These are phyloP conservation scores for Fusarium sp. DNA, from an alignment of 2,329 filamentous ascomycete genomes.

Conservation along the genomic window DNA sequence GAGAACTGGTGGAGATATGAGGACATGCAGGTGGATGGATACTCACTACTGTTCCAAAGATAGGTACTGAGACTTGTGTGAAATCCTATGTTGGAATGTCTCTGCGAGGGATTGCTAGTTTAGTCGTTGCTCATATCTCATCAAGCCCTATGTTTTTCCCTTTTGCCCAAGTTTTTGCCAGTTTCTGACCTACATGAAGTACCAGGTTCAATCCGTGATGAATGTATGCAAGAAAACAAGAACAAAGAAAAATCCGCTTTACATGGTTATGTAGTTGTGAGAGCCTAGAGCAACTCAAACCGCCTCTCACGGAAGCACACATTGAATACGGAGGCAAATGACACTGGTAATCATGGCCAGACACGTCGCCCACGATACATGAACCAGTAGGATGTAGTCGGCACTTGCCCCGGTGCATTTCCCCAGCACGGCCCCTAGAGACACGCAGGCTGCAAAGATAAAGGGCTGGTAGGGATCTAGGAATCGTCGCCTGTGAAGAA, in stretches of 20 bases:
- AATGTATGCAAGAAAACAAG: neutral
- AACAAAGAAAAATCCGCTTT: neutral
- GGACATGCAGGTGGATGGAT: neutral
- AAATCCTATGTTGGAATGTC: neutral
- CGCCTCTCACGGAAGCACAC: conserved; percentile 9
- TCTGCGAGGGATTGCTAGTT: neutral
- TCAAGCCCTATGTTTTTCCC: neutral
- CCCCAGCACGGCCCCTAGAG: conserved; percentile 29
- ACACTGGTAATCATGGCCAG: conserved; percentile 40
- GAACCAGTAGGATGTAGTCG: conserved; percentile 39
- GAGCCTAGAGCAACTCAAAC: neutral
- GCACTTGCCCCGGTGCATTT: conserved; percentile 33
- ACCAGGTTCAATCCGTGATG: neutral
- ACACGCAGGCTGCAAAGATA: conserved; percentile 37
- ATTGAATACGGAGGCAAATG: conserved; percentile 19
- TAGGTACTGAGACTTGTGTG: neutral
- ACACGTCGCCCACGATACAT: conserved; percentile 43
- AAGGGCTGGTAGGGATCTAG: conserved; percentile 29
- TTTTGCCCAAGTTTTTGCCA: neutral
- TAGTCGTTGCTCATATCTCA: neutral
- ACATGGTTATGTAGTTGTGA: neutral
- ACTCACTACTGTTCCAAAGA: neutral
- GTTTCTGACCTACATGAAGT: neutral
- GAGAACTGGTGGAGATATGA: conserved; percentile 3
- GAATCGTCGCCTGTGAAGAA: conserved; percentile 38